Percentiles rank a stretch among this genome's conserved stretches.
Evolutionary conservation across 169 alveolate genomes (phyloP).

Genomic region (Amoebophrya sp.): DNA sequence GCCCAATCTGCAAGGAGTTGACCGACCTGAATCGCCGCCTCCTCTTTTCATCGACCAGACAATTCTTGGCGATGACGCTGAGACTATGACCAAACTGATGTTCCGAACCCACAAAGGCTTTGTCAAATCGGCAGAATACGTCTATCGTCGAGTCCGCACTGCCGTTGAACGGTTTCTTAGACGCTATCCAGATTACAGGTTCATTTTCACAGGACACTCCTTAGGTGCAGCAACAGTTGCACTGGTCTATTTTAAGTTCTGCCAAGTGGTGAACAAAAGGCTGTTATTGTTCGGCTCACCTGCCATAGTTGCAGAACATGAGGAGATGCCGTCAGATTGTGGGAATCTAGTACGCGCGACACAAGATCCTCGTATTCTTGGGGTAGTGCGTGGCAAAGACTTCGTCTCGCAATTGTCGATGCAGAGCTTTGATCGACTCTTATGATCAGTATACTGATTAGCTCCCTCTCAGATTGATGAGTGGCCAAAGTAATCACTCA

Average conservation of each 20-base stretch:
- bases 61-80: no score
- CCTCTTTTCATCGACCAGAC: no score
- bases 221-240: neutral
- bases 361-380: neutral
- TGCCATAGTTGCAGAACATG: neutral
- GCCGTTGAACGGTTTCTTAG: neutral
- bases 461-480: neutral
- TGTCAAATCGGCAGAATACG: neutral
- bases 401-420: neutral
- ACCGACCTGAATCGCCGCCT: no score
- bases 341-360: no score
- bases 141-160: neutral
- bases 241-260: neutral
- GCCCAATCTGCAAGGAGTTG: no score
- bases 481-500: no score
- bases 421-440: neutral
- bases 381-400: constrained; percentile 5
- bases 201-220: neutral
- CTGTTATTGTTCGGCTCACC: neutral
- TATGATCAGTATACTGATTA: neutral
- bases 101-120: constrained; percentile 18
- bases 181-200: neutral
- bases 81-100: no score
- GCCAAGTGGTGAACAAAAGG: neutral
- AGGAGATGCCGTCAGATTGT: no score